Conservation (phyloP, 2,329 filamentous ascomycete species). For the Aureobasidium pullulans region DNA sequence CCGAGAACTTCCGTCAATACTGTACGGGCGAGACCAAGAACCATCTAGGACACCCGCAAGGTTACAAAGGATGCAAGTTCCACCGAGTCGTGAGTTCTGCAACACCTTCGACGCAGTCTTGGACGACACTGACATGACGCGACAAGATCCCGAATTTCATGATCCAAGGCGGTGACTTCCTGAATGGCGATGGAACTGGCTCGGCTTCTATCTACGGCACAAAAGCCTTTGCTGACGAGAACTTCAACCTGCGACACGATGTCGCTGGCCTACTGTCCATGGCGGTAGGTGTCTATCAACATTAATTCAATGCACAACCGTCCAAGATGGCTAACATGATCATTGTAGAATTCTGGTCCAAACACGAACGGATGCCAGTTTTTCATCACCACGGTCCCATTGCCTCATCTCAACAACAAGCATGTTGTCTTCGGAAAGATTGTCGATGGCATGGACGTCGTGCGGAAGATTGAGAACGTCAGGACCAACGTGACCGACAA, state of each 20-base stretch:
- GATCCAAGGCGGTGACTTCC: conserved; percentile 94
- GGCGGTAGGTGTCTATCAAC: conserved; percentile 57
- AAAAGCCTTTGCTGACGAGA: conserved; percentile 82
- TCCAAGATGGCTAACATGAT: background rate
- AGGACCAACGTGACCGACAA: conserved; percentile 67
- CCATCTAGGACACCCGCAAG: conserved; percentile 67
- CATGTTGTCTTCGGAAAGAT: conserved; percentile 95
- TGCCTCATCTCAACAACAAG: conserved; percentile 83
- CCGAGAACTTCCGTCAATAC: conserved; percentile 95
- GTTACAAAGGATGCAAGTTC: conserved; percentile 92
- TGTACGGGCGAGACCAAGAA: conserved; percentile 91
- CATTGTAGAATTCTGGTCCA: conserved; percentile 69
- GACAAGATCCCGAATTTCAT: conserved; percentile 89
- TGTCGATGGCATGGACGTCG: conserved; percentile 80
- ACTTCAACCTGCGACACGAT: conserved; percentile 74
- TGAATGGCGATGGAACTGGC: conserved; percentile 85
- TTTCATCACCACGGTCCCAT: conserved; percentile 87
- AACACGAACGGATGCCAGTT: conserved; percentile 95
- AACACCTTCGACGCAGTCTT: background rate
- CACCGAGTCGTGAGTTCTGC: conserved; percentile 70
- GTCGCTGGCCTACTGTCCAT: conserved; percentile 77
- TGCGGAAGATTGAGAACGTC: conserved; percentile 86
- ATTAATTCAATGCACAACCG: background rate
- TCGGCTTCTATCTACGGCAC: conserved; percentile 75
- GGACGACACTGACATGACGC: background rate